These are phyloP conservation scores for Plasmodium vivax DNA, from an alignment of 169 alveolate species.

Conservation along the genomic window DNA sequence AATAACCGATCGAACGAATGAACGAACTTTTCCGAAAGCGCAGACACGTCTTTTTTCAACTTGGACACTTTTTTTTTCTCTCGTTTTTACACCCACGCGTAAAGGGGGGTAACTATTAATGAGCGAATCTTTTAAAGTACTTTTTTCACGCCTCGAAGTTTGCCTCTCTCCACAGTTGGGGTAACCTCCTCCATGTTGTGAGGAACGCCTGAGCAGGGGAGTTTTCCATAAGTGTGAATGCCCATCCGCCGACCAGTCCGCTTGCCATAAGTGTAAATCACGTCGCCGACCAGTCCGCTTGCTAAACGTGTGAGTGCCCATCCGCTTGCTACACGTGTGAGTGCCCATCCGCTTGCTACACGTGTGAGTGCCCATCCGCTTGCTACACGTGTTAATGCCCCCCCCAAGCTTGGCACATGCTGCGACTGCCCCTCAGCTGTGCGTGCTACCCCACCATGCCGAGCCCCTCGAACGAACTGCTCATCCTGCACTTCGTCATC, in stretches of 20 bases:
- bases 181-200: not conserved
- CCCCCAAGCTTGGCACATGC: too few species aligned
- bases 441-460: not conserved
- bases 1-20: not conserved
- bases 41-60: not conserved
- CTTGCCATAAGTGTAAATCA: too few species aligned
- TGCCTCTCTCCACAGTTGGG: not conserved
- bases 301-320: not conserved
- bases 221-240: too few species aligned
- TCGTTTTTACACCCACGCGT: not conserved
- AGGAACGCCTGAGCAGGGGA: not conserved
- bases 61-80: not conserved
- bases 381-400: too few species aligned
- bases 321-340: not conserved
- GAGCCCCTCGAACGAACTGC: not conserved
- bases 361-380: not conserved
- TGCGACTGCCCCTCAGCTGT: not conserved
- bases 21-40: not conserved
- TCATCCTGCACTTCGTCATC: constrained; percentile 20
- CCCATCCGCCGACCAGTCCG: too few species aligned
- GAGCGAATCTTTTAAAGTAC: not conserved
- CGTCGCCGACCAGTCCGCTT: not conserved
- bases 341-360: not conserved
- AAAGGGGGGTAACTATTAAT: not conserved
- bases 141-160: not conserved